Evolutionary conservation across 2,329 filamentous ascomycete species (phyloP).

Genomic region (Cytospora chrysosperma): DNA sequence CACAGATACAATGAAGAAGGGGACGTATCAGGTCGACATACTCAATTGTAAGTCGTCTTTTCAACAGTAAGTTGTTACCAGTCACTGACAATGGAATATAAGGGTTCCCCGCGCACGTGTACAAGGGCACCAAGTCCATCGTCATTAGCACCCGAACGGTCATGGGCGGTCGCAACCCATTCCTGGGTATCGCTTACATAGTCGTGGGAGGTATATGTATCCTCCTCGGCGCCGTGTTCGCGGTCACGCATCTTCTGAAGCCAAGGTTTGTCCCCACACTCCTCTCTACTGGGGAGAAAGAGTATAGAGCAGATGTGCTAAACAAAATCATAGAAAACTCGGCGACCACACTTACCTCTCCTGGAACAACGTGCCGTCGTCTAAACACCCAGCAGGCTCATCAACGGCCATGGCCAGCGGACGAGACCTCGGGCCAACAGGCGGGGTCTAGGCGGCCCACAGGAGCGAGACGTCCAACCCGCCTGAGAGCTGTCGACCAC

Average conservation of each 20-base stretch:
- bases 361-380: slow-evolving; percentile 70
- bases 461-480: slow-evolving; percentile 11
- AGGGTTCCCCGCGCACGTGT: slow-evolving; percentile 80
- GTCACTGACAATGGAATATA: slow-evolving; percentile 24
- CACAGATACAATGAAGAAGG: slow-evolving; percentile 61
- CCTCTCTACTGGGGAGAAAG: neutral
- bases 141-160: slow-evolving; percentile 86
- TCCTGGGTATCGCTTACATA: slow-evolving; percentile 93
- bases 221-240: slow-evolving; percentile 82
- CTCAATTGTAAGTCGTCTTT: slow-evolving; percentile 64
- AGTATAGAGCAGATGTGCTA: neutral
- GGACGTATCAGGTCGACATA: slow-evolving; percentile 75
- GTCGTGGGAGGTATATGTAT: slow-evolving; percentile 93
- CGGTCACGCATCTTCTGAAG: slow-evolving; percentile 84
- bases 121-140: slow-evolving; percentile 85
- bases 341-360: slow-evolving; percentile 97
- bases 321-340: slow-evolving; percentile 69
- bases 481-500: slow-evolving; percentile 17
- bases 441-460: slow-evolving; percentile 23
- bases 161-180: slow-evolving; percentile 92
- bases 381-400: slow-evolving; percentile 41
- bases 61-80: slow-evolving; percentile 5
- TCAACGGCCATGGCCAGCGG: slow-evolving; percentile 51
- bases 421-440: slow-evolving; percentile 48
- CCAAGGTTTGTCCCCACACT: slow-evolving; percentile 63